These are phyloP conservation scores for Gaeumannomyces sp. DNA, from an alignment of 2,329 filamentous ascomycete genomes.

Conservation along the genomic window DNA sequence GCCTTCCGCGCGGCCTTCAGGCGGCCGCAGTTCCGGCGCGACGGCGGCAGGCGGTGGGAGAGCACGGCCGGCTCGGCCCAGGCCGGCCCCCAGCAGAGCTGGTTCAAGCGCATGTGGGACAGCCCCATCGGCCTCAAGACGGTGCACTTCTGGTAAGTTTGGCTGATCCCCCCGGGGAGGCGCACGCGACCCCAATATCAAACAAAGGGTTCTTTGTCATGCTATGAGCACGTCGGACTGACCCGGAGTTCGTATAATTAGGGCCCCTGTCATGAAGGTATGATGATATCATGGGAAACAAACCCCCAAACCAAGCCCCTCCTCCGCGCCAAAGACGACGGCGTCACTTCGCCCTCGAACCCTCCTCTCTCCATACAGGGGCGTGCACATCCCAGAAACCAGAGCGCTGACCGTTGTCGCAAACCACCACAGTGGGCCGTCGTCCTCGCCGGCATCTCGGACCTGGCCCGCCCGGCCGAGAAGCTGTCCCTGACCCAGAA, in stretches of 20 bases:
- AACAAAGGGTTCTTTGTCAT: neutral
- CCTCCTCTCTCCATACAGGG: neutral
- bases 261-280: conserved; percentile 11
- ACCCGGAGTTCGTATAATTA: neutral
- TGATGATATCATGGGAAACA: neutral
- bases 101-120: conserved; percentile 77
- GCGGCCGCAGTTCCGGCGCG: conserved; percentile 29
- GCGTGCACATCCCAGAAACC: neutral
- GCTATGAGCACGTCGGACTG: neutral
- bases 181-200: neutral
- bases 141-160: conserved; percentile 87
- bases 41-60: conserved; percentile 59
- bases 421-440: conserved; percentile 70
- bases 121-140: conserved; percentile 81
- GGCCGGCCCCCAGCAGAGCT: conserved; percentile 39
- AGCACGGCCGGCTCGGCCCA: conserved; percentile 35
- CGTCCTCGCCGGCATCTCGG: conserved; percentile 85
- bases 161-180: neutral
- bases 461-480: conserved; percentile 85
- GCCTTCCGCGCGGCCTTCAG: conserved; percentile 50
- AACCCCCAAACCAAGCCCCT: no score
- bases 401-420: conserved; percentile 1
- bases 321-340: no score
- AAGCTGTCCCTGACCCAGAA: conserved; percentile 94
- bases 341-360: neutral